Base-by-base conservation (phyloP, 441 rosid genomes). In the Corymbia calophylla region DNA sequence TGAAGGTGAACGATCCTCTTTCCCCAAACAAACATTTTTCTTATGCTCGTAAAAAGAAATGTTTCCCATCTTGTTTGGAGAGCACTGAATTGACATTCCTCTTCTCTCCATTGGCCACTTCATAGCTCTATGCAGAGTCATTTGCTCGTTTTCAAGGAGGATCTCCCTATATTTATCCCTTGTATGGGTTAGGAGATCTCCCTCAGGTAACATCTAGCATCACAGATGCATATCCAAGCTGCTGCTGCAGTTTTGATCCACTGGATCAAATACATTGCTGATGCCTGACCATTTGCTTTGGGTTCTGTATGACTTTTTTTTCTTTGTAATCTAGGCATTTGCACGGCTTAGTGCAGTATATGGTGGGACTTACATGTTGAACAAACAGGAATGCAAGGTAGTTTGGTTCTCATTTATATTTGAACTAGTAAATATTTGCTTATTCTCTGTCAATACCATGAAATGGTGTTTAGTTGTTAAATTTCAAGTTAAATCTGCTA, bases 361-460 rank as follows among this genome's bases (percentile, higher is more conserved):
- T 93, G 99, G 99, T 90, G 99, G 99, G 88, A 97, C 99, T 6
- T 97, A 97, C 89, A 97, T 97, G 99, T 91, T 96, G 94, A 95
- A 95, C 89, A 97, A 97, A 91, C 97, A 96, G 17, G 98, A 96
- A 92, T 97, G 99, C 94, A 96, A 95, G 96, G 99, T 97, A 88
- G 88, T 73, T 73, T 39, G 51, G n/a, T 73, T 73, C 51, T 73
- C n/a, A 8, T 4, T 39, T 73, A 1, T 11, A 73, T 73, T 39
- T 73, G 48, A 15, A 73, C 51, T 6, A 2, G n/a, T 23, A 73
- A 39, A 39, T 12, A 73, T 73, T 21, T 73, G 51, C n/a, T 39
- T 73, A 11, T 73, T 39, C 51, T 73, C 84, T 39, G 27, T 1
- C 1, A 73, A 39, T 73, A 73, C 44, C 84, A 3, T 39, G 84